phyloP scores from a whole-genome alignment of 345 rosid genomes.

The Clarkia xantiana region DNA sequence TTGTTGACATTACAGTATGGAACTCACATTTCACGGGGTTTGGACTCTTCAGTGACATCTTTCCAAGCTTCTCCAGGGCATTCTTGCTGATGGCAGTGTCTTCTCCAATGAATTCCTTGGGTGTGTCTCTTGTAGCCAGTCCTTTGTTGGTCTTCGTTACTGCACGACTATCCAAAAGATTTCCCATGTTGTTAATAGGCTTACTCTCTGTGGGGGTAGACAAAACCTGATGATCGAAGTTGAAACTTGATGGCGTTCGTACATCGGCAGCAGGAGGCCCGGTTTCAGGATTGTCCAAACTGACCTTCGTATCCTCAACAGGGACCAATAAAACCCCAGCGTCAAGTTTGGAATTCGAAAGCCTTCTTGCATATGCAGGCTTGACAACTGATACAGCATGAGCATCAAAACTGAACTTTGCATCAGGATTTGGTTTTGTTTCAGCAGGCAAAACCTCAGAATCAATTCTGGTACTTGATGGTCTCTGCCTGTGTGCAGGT shows the following conservation, averaged over 20 bases:
- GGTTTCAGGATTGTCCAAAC: background rate
- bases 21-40: slow-evolving; percentile 43
- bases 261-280: no score
- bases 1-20: no score
- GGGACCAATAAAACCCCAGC: slow-evolving; percentile 27
- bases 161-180: slow-evolving; percentile 13
- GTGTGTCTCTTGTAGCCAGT: slow-evolving; percentile 20
- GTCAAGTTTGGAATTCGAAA: slow-evolving; percentile 26
- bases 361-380: slow-evolving; percentile 47
- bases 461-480: slow-evolving; percentile 26
- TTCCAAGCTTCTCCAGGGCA: slow-evolving; percentile 33
- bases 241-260: no score
- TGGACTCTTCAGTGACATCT: slow-evolving; percentile 26
- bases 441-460: slow-evolving; percentile 31
- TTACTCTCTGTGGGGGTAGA: no score
- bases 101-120: slow-evolving; percentile 24
- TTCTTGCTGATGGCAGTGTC: slow-evolving; percentile 25
- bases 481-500: slow-evolving; percentile 50
- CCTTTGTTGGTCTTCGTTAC: slow-evolving; percentile 16
- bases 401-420: slow-evolving; percentile 5
- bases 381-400: slow-evolving; percentile 49
- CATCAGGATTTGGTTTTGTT: slow-evolving; percentile 18
- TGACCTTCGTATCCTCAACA: slow-evolving; percentile 18
- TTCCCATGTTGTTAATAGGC: no score
- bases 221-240: no score